Evolutionary conservation across 768 basidiomycete species (phyloP).

Genomic region (Tylopilus rubrobrunneus): DNA sequence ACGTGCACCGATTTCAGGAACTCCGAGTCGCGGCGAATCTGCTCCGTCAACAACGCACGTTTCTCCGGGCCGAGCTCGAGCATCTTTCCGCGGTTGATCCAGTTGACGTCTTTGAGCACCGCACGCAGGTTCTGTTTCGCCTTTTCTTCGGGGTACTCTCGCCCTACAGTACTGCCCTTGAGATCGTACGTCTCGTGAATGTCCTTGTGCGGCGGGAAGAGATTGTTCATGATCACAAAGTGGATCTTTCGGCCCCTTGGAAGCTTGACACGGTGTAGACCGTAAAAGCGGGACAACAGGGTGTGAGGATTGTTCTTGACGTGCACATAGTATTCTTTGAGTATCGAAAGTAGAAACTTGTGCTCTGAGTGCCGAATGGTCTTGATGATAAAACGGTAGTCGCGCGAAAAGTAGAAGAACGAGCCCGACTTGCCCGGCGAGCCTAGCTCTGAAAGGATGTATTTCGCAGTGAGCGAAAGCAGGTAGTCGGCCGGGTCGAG

Average conservation of each 20-base stretch:
- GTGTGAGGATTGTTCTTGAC: conserved; percentile 91
- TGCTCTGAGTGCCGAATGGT: conserved; percentile 94
- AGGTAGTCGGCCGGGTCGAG: conserved; percentile 98
- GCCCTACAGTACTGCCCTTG: conserved; percentile 90
- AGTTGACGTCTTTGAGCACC: conserved; percentile 94
- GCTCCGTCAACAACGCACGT: conserved; percentile 84
- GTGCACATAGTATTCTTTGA: conserved; percentile 84
- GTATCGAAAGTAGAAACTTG: conserved; percentile 83
- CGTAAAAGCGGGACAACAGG: conserved; percentile 90
- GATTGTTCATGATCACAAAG: conserved; percentile 99
- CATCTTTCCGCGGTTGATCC: conserved; percentile 75
- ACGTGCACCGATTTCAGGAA: conserved; percentile 79
- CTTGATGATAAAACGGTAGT: conserved; percentile 99
- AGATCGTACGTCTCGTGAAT: conserved; percentile 97
- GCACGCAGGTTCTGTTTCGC: conserved; percentile 74
- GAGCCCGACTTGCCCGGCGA: conserved; percentile 98
- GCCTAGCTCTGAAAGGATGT: conserved; percentile 96
- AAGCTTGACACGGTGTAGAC: conserved; percentile 95
- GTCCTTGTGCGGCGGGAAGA: conserved; percentile 96
- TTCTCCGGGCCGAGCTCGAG: conserved; percentile 97
- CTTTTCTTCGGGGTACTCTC: conserved; percentile 84
- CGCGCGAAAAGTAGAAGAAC: conserved; percentile 98
- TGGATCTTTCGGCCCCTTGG: conserved; percentile 94
- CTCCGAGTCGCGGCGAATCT: conserved; percentile 83
- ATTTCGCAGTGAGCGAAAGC: conserved; percentile 92